phyloP scores from a whole-genome alignment of 768 basidiomycete genomes.

The Rhizopogon vinicolor region DNA sequence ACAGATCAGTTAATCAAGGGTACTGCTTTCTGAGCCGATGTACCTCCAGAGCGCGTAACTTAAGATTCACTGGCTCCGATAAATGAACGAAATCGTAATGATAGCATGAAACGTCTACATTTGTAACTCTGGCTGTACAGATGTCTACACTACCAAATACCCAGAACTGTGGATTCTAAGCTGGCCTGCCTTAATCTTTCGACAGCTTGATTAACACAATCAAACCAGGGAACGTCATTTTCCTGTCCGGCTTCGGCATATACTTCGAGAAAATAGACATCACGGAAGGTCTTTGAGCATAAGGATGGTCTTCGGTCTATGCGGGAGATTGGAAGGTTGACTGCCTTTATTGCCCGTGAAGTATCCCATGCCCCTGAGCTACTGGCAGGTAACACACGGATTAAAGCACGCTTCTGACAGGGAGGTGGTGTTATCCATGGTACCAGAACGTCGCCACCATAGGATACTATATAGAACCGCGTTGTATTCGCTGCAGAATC shows the following conservation, averaged over 20 bases:
- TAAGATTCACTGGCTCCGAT: not conserved
- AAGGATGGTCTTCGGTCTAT: conserved; percentile 64
- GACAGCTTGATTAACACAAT: conserved; percentile 31
- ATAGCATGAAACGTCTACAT: not conserved
- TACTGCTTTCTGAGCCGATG: not conserved
- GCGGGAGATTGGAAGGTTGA: conserved; percentile 43
- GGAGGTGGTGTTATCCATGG: conserved; percentile 21
- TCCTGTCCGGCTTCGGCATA: conserved; percentile 8
- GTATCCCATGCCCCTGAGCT: conserved; percentile 6
- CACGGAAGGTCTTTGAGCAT: conserved; percentile 41
- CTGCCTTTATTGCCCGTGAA: conserved; percentile 24
- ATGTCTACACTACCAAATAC: conserved; percentile 40
- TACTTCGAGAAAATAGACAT: conserved; percentile 66
- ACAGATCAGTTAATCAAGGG: conserved; percentile 26
- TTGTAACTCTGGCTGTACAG: not conserved
- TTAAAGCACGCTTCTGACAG: conserved; percentile 27
- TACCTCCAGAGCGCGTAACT: not conserved
- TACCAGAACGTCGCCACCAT: conserved; percentile 25
- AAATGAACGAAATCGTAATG: not conserved
- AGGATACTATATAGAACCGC: conserved; percentile 59
- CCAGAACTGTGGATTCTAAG: conserved; percentile 36
- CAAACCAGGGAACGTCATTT: conserved; percentile 23
- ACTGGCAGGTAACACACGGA: conserved; percentile 27
- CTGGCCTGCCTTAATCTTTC: conserved; percentile 29
- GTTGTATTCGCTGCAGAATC: conserved; percentile 54